Evolutionary conservation across 768 basidiomycete species (phyloP), one percentile per base, ranked within the genome.

Genomic region (Termitomyces sp.): DNA sequence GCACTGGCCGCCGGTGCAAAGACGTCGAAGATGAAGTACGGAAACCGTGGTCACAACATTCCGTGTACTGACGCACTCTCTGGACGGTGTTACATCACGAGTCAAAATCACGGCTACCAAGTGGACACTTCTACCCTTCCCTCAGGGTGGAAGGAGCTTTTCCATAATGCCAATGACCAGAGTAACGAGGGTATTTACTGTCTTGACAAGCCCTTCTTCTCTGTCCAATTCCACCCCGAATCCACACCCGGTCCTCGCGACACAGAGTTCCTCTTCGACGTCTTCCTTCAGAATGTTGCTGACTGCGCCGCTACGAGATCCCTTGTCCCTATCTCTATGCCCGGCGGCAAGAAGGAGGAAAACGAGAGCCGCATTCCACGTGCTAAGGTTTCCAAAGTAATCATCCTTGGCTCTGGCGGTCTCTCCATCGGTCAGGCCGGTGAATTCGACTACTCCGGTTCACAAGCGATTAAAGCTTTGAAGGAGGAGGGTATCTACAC

Each of bases 401-500:
- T 99, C 64, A 93, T 99, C 63, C 86, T 99, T 51, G 97, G 97
- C 47, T 98, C 96, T 6, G 97, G 97, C 29, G 97, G 97, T 61
- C 78, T 99, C 20, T 98, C 95, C 12, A 99, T 99, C 63, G 97
- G 97, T 50, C 97, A 99, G 70, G 97, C 97, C 0, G 97, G 97
- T 64, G 97, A 99, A 73, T 99, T 99, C 74, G 97, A 99, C 74
- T 99, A 99, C 76, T 98, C 97, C 0, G 97, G 97, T 61, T 96
- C 94, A 39, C 97, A 99, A 71, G 96, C 97, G 13, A 96, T 99
- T 82, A 99, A 99, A 74, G 97, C 97, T 10, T 82, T 99, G 63
- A 98, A 98, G 75, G 93, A 93, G 69, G 97, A 98, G 70, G 97
- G 97, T 34, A 98, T 99, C 68, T 98, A 97, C 75, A 99, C 97